Evolutionary conservation across 2,329 filamentous ascomycete genomes (phyloP), one percentile per base, ranked within the genome.

Genomic region (Alternaria sp.): DNA sequence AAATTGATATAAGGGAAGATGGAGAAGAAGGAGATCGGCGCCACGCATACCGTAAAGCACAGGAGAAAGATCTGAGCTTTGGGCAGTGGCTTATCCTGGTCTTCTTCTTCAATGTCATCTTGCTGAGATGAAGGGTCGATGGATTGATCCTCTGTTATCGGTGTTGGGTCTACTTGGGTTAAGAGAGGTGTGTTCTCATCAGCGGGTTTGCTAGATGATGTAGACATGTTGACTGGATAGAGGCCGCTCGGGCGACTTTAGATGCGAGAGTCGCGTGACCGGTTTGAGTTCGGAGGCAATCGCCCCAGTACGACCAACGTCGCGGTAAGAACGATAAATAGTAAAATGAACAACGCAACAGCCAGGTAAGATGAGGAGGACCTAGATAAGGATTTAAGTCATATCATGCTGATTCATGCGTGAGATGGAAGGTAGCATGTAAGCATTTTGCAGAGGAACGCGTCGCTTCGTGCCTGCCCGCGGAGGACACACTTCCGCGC

Each of bases 1-100:
- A 90, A 84, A 72, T 89, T 92, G 79, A 96, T 87, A 80, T 92
- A 95, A 1, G 92, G 91, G 71, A 95, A 92, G 76, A 95, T 93
- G 75, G 86, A 88, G 82, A 94, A 95, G 82, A 93, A 95, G n/a
- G 91, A 90, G 44, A 94, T 86, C 1, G 92, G 92, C 73, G 95
- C 92, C 47, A 92, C 83, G 25, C 92, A 75, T 6, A 92, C 88
- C 2, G 89, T 89, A 75, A 89, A 92, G 82, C 92, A 95, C 12
- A 96, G 87, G 11, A 92, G 79, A 30, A 90, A 78, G 56, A 96
- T 88, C 76, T 95, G 92, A 1, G 41, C 14, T 26, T 64, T 63
- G 2, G 76, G 75, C n/a, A 79, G 53, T 15, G 75, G 75, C 21
- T 60, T 63, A 33, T 76, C 65, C 26, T 75, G 70, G 4, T 77